Base-by-base conservation (phyloP, 345 rosid species). In the Sisymbrium altissimum region DNA sequence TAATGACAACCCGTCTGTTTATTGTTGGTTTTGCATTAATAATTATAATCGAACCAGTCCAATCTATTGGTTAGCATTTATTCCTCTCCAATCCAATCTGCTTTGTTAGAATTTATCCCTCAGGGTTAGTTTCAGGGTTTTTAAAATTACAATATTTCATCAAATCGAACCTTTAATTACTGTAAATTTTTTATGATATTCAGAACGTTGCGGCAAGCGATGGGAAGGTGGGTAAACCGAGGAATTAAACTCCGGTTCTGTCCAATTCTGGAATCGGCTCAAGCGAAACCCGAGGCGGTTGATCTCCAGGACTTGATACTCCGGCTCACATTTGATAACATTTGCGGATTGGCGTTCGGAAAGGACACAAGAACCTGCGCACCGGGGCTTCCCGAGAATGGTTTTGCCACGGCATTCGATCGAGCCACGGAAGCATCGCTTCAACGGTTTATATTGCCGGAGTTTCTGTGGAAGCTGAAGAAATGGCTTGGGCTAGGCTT, bases 161-260 rank as follows among this genome's bases (percentile, higher is more conserved):
- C 9, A 15, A 30, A 11, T 18, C 12, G 41, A 45, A 17, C 6
- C n/a, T 12, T 29, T n/a, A n/a, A n/a, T n/a, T n/a, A n/a, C n/a
- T n/a, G n/a, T n/a, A n/a, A n/a, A n/a, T n/a, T n/a, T n/a, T n/a
- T n/a, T n/a, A n/a, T n/a, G n/a, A n/a, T n/a, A n/a, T n/a, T n/a
- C n/a, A 84, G 90, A 81, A 94, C 97, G 9, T 88, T 94, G 33
- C 86, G 98, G 72, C 96, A 89, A 71, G 98, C 98, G 80, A 94
- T 94, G 98, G 90, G 89, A 48, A 82, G 97, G 1, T 94, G 98
- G 97, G 88, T 94, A 9, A 88, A 81, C 85, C 86, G 84, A 58
- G 88, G 91, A 55, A 93, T 93, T 30, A 85, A 82, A 79, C 75
- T 81, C 59, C 84, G 96, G 49, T 91, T 94, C 81, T 84, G 87